Percentiles rank a stretch among this genome's conserved stretches.
phyloP scores from a whole-genome alignment of 768 basidiomycete genomes.

The Leucocoprinus birnbaumii region DNA sequence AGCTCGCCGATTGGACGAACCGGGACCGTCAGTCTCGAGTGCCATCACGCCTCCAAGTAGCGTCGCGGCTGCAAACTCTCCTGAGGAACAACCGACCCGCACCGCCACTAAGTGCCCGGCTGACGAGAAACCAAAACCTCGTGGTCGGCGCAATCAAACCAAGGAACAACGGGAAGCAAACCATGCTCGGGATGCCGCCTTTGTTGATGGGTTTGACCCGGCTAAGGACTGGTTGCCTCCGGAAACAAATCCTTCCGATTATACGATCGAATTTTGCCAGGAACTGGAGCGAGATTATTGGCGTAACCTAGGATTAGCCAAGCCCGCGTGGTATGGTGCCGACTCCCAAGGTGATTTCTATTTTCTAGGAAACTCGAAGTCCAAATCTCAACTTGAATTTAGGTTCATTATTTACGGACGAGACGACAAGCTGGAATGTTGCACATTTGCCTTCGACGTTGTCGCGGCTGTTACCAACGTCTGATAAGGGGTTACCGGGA shows the following conservation, averaged over 20 bases:
- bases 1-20: slow-evolving; percentile 21
- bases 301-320: slow-evolving; percentile 86
- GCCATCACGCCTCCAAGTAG: slow-evolving; percentile 39
- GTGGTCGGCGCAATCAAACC: slow-evolving; percentile 8
- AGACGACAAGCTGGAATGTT: slow-evolving; percentile 91
- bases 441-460: slow-evolving; percentile 85
- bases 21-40: slow-evolving; percentile 14
- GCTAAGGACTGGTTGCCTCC: slow-evolving; percentile 77
- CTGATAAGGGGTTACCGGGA: slow-evolving; percentile 77
- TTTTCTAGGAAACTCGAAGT: too few relatives aligned
- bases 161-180: slow-evolving; percentile 34
- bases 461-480: slow-evolving; percentile 69
- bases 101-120: slow-evolving; percentile 11
- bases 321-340: slow-evolving; percentile 96
- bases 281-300: slow-evolving; percentile 89
- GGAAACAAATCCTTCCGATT: slow-evolving; percentile 70
- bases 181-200: slow-evolving; percentile 46
- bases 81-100: not conserved
- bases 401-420: slow-evolving; percentile 72
- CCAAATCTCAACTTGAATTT: too few relatives aligned
- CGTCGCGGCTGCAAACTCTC: slow-evolving; percentile 27
- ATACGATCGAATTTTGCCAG: slow-evolving; percentile 84
- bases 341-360: slow-evolving; percentile 89
- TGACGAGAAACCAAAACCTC: slow-evolving; percentile 21
- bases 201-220: slow-evolving; percentile 73